phyloP scores from a whole-genome alignment of 208 protist species.

The Crithidia brevicula region DNA sequence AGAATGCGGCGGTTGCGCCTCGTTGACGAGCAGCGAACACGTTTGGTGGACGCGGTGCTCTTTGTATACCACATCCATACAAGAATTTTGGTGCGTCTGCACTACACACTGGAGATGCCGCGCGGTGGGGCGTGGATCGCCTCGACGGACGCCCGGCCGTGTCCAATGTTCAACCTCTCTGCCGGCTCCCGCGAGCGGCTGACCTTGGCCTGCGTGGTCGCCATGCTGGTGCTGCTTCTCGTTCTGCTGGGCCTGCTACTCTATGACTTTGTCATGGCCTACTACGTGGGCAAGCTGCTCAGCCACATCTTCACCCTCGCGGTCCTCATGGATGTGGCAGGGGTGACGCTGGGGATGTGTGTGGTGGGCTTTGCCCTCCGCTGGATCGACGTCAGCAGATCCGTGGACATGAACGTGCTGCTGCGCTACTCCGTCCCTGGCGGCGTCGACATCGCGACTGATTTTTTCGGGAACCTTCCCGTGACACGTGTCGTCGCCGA shows the following conservation, averaged over 20 bases:
- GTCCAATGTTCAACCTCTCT: neutral
- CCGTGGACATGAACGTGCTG: neutral
- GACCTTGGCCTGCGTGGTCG: constrained; percentile 1
- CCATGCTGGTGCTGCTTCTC: neutral
- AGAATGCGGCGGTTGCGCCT: neutral
- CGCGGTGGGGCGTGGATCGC: constrained; percentile 12
- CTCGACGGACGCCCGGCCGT: constrained; percentile 8
- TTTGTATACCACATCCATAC: constrained; percentile 26
- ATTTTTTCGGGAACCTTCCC: neutral
- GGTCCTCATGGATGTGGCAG: neutral
- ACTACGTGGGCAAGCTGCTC: constrained; percentile 14
- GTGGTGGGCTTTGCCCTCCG: constrained; percentile 11
- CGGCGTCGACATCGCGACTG: neutral
- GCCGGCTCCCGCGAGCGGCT: neutral
- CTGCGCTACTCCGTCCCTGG: neutral
- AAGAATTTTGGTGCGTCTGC: constrained; percentile 14
- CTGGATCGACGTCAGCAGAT: constrained; percentile 11
- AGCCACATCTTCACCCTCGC: neutral
- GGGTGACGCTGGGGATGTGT: constrained; percentile 1
- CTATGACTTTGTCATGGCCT: constrained; percentile 17
- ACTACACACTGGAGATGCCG: constrained; percentile 25
- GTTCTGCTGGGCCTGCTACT: neutral
- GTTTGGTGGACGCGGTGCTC: constrained; percentile 18
- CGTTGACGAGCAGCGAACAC: constrained; percentile 14
- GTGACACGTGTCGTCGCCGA: neutral